Conservation (phyloP, 2,329 filamentous ascomycete species). For the Bipolaris zeicola region DNA sequence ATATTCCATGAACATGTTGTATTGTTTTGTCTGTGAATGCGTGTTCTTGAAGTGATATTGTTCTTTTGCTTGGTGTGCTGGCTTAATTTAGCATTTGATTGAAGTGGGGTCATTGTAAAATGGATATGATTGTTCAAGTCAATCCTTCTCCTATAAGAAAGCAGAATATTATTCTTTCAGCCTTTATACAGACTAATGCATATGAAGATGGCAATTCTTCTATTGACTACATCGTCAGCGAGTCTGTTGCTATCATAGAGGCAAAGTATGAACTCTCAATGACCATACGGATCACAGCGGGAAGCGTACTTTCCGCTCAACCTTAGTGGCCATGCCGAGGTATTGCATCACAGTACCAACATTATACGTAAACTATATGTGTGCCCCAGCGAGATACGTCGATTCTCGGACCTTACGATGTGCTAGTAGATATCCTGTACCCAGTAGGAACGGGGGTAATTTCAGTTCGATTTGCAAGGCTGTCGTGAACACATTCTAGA, state of each 20-base stretch:
- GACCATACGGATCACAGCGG: background rate
- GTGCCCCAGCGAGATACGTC: background rate
- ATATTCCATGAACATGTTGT: background rate
- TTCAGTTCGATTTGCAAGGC: too few relatives aligned
- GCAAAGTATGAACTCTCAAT: background rate
- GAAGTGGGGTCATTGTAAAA: background rate
- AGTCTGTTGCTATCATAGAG: background rate
- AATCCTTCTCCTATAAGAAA: background rate
- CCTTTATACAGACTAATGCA: background rate
- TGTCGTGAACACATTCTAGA: background rate
- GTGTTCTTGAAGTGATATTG: background rate
- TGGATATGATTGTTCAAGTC: background rate
- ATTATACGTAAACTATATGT: background rate
- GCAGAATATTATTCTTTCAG: background rate
- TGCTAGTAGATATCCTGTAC: background rate
- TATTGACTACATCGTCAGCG: background rate
- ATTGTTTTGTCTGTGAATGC: background rate
- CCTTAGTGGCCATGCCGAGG: background rate
- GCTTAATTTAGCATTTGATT: too few relatives aligned
- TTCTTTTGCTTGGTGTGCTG: too few relatives aligned
- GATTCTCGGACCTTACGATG: background rate
- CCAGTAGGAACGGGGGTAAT: background rate
- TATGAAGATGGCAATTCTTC: background rate
- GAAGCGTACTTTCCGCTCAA: background rate
- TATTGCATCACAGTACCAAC: background rate